Percentiles rank a stretch among this genome's conserved stretches.
These are phyloP conservation scores for Ustilago crameri DNA, from an alignment of 1,284 basidiomycete genomes.

Conservation along the genomic window DNA sequence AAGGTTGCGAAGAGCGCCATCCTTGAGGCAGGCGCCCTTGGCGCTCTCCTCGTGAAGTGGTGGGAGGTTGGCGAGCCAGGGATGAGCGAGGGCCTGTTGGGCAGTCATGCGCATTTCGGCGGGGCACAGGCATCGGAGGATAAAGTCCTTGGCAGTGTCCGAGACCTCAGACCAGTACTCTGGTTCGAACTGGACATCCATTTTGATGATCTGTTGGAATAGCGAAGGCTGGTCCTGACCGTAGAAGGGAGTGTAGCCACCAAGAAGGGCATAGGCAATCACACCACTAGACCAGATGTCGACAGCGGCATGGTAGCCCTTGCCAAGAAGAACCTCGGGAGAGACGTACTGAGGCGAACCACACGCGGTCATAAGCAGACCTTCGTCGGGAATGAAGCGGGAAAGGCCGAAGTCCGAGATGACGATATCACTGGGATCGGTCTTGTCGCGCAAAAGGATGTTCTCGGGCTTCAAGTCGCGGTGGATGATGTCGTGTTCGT, in stretches of 20 bases:
- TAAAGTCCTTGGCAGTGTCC: constrained; percentile 64
- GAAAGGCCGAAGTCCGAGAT: constrained; percentile 68
- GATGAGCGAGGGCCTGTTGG: constrained; percentile 60
- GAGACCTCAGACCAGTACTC: constrained; percentile 65
- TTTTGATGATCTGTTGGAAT: constrained; percentile 64
- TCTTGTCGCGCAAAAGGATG: constrained; percentile 59
- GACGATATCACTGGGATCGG: constrained; percentile 58
- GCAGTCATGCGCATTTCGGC: constrained; percentile 62
- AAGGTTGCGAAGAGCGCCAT: constrained; percentile 51
- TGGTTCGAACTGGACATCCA: constrained; percentile 62
- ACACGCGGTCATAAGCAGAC: constrained; percentile 65
- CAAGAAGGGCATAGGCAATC: constrained; percentile 66
- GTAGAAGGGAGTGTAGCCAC: constrained; percentile 68
- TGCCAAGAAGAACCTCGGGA: constrained; percentile 66
- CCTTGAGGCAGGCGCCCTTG: constrained; percentile 59
- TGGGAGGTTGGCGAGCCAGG: constrained; percentile 61
- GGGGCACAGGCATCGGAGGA: constrained; percentile 61
- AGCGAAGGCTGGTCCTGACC: constrained; percentile 60
- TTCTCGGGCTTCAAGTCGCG: constrained; percentile 67
- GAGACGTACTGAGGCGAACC: constrained; percentile 67
- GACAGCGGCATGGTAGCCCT: constrained; percentile 62
- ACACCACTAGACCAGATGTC: constrained; percentile 67
- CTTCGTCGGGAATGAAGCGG: constrained; percentile 62
- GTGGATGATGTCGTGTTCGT: constrained; percentile 65
- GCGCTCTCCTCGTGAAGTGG: constrained; percentile 51